Evolutionary conservation across 2,329 filamentous ascomycete genomes (phyloP).

Genomic region (Sphaceloma murrayae): DNA sequence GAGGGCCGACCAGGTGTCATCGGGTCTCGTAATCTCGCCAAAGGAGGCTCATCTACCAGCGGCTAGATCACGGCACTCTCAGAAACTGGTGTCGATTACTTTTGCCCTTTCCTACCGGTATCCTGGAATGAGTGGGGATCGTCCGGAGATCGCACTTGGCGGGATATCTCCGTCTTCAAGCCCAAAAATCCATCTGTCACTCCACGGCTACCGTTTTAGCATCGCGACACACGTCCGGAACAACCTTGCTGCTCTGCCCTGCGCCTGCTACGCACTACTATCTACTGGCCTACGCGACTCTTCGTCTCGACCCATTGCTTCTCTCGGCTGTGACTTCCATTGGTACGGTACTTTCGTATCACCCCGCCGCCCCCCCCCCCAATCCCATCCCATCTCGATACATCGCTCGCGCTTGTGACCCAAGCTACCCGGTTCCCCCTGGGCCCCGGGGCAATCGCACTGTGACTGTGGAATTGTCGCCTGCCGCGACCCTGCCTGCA

Average conservation of each 20-base stretch:
- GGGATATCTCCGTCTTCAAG: conserved; percentile 13
- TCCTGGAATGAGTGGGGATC: conserved; percentile 17
- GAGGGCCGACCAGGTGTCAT: not conserved
- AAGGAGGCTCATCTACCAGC: conserved; percentile 12
- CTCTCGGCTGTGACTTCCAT: conserved; percentile 11
- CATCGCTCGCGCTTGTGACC: not conserved
- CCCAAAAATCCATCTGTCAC: conserved; percentile 12
- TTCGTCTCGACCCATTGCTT: conserved; percentile 3
- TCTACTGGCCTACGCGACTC: conserved; percentile 3
- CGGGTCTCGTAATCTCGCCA: conserved; percentile 11
- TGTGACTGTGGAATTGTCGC: conserved; percentile 2
- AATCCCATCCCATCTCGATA: conserved; percentile 9
- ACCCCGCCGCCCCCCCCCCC: too few relatives aligned
- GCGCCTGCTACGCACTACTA: conserved; percentile 3
- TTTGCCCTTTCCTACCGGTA: conserved; percentile 13
- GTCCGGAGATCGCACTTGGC: conserved; percentile 14
- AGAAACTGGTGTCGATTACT: conserved; percentile 12
- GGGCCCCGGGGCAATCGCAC: conserved; percentile 8
- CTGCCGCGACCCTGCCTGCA: conserved; percentile 1
- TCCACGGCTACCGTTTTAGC: conserved; percentile 12
- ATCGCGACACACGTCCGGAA: conserved; percentile 14
- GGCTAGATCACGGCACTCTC: conserved; percentile 14
- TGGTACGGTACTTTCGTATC: too few relatives aligned
- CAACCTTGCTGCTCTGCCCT: conserved; percentile 7
- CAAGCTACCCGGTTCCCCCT: conserved; percentile 2